Conservation (phyloP, 805 yeast species). For the Cyberlindnera euphorbiiphila region DNA sequence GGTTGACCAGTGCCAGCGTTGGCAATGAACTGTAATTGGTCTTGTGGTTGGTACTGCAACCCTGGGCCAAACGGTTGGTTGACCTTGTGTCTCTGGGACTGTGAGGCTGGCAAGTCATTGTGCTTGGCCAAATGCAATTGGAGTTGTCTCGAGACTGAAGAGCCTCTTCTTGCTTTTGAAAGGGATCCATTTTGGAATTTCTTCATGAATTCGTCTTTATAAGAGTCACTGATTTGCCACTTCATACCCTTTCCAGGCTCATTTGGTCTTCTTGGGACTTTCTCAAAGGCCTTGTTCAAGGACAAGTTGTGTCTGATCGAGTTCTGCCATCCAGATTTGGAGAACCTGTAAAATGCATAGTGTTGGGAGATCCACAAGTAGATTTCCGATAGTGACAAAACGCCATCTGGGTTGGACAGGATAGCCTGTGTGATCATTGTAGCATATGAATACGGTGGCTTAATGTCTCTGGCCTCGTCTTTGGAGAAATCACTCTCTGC, state of each 20-base stretch:
- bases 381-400: constrained; percentile 84
- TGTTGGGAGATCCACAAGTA: constrained; percentile 85
- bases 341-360: constrained; percentile 87
- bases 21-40: constrained; percentile 20
- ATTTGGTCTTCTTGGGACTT: constrained; percentile 90
- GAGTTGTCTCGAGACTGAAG: constrained; percentile 74
- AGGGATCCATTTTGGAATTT: constrained; percentile 76
- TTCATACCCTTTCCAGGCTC: constrained; percentile 99
- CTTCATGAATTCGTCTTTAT: constrained; percentile 76
- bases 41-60: constrained; percentile 34
- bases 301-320: constrained; percentile 94
- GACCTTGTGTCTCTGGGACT: constrained; percentile 33
- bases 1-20: constrained; percentile 11
- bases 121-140: constrained; percentile 61
- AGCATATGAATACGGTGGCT: constrained; percentile 96
- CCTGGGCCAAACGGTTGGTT: constrained; percentile 25
- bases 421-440: constrained; percentile 98
- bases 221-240: constrained; percentile 91
- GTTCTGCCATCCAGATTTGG: constrained; percentile 98
- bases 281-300: constrained; percentile 93
- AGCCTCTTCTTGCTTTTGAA: constrained; percentile 72
- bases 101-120: constrained; percentile 36
- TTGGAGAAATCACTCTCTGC: constrained; percentile 61
- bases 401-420: constrained; percentile 80
- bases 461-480: constrained; percentile 88